Base-by-base conservation (phyloP, 805 yeast genomes). In the Ogataea minuta region DNA sequence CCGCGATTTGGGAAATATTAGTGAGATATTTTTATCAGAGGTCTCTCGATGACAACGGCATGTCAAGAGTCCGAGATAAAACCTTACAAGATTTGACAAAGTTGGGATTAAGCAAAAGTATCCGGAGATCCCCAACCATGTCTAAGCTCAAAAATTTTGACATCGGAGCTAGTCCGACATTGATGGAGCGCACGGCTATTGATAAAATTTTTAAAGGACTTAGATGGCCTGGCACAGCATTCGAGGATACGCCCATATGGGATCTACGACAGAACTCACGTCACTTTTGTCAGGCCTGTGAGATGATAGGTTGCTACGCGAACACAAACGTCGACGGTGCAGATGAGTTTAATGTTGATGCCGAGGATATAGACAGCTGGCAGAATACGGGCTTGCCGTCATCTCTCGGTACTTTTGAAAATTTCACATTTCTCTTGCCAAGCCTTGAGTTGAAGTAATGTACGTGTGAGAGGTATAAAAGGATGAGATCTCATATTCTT, bases 21-120 rank as follows among this genome's bases (percentile, higher is more conserved):
- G 42, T 45, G 3, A 29, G 54, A 23, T 46, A 46, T 20, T 48
- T 52, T 26, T 51, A 46, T 34, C 41, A 43, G 28, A 34, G 37
- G 21, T 45, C 58, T 15, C 8, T 47, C 3, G 42, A 36, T 6
- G 11, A 19, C 2, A 25, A 37, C 16, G 44, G 43, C 3, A 11
- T 23, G 4, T 33, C 44, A 3, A n/a, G 7, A 1, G 17, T 45
- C 4, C 12, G 40, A 2, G 7, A 6, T 2, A 25, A 23, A 5
- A 30, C 31, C 6, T 9, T 41, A 2, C 11, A 25, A 9, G 13
- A 28, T 7, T 35, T 49, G 19, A 28, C 20, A 12, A 16, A 24
- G 9, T 12, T 39, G 6, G 36, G 36, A 16, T 12, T 9, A n/a
- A 4, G 9, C 6, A 34, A 26, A 10, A 9, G 5, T n/a, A 11